Base-by-base conservation (phyloP, 108 stramenopile genomes). In the Mediolabrus comicus region DNA sequence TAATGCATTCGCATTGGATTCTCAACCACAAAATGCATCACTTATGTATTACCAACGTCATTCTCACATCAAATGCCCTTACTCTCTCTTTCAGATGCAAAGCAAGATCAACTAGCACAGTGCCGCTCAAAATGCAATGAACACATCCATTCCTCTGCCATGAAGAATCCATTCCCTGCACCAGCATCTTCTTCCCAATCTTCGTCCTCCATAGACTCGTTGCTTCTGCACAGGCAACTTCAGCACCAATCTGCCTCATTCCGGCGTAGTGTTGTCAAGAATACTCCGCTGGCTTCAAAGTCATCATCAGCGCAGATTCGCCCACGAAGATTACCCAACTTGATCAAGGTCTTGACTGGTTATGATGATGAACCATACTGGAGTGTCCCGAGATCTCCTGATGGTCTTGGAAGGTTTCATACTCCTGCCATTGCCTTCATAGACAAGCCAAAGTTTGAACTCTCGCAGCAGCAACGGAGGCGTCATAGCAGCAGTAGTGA, bases 341-440 rank as follows among this genome's bases (percentile, higher is more conserved):
- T 79, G 38, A 79, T 79, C 59, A 79, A 72, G 72, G 71, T 79
- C 38, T 71, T 79, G 19, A 79, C 77, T 5, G 77, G 77, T 14
- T 79, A 71, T 51, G 61, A 26, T 36, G 71, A 72, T 58, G 71
- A 72, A 28, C 71, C 71, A 31, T 53, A 61, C 11, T 70, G 69
- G 69, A 59, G 19, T 17, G 31, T 49, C 34, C 29, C n/a, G 31
- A 51, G 62, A 9, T 33, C 49, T 32, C 16, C 34, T 65, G 53
- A 34, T 30, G 24, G 53, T 22, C 32, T 36, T 24, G 46, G 46
- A 3, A 49, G 46, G 22, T 17, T 28, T 14, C 58, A 55, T 11
- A 34, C 56, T n/a, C 65, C 73, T 27, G 62, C 43, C 57, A 60
- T 74, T 39, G 73, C 69, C 34, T 56, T 59, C 59, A 60, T 71